Conservation (phyloP, 805 yeast species). For the Groenewaldozyma salmanticensis region DNA sequence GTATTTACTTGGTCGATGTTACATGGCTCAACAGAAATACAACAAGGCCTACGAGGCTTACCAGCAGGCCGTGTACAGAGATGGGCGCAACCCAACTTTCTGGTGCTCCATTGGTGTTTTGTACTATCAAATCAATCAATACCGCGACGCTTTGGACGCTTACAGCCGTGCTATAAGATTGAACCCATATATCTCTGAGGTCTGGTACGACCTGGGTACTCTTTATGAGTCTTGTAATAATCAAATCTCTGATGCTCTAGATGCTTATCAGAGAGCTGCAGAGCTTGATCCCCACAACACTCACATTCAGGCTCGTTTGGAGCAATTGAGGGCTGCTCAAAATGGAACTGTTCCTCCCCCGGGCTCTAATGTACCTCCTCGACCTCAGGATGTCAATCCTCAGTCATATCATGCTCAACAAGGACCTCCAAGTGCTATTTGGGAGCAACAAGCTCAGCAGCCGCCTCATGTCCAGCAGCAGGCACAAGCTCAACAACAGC, state of each 20-base stretch:
- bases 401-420: slow-evolving; percentile 40
- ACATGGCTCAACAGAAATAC: slow-evolving; percentile 92
- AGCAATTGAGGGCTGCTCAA: slow-evolving; percentile 45
- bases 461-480: slow-evolving; percentile 13
- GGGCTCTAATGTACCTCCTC: slow-evolving; percentile 45
- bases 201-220: slow-evolving; percentile 98
- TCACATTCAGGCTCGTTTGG: slow-evolving; percentile 87
- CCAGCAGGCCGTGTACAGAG: slow-evolving; percentile 97
- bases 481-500: slow-evolving; percentile 8
- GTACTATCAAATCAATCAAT: slow-evolving; percentile 92
- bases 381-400: slow-evolving; percentile 45
- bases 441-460: slow-evolving; percentile 17
- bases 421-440: slow-evolving; percentile 46
- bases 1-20: slow-evolving; percentile 94
- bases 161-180: slow-evolving; percentile 93
- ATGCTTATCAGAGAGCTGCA: slow-evolving; percentile 95
- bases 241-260: slow-evolving; percentile 89
- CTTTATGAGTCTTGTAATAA: slow-evolving; percentile 95
- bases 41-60: slow-evolving; percentile 96
- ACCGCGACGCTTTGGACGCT: slow-evolving; percentile 94
- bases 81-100: slow-evolving; percentile 93
- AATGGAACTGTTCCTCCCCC: slow-evolving; percentile 14
- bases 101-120: slow-evolving; percentile 96
- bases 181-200: slow-evolving; percentile 93
- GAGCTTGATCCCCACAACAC: slow-evolving; percentile 90